Evolutionary conservation across 257 asterid genomes (phyloP).

Genomic region (Euphrasia confusa): DNA sequence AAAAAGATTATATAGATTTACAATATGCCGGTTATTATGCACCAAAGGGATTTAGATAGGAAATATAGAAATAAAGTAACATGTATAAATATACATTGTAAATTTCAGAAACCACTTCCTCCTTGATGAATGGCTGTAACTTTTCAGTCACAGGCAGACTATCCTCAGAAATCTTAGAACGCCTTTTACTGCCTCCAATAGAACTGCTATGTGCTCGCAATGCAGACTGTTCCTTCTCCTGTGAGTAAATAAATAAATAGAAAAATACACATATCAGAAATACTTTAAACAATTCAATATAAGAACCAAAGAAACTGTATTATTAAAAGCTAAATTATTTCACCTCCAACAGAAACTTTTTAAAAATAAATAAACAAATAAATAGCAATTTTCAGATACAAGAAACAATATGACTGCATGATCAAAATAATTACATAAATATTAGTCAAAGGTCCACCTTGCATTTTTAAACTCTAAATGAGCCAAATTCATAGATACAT

Average conservation of each 20-base stretch:
- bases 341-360: slow-evolving; percentile 1
- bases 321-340: slow-evolving; percentile 1
- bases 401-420: not conserved
- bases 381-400: not conserved
- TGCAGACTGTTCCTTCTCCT: slow-evolving; percentile 93
- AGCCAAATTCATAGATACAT: not conserved
- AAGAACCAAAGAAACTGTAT: not conserved
- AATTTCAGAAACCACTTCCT: slow-evolving; percentile 67
- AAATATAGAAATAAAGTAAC: slow-evolving; percentile 11
- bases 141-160: slow-evolving; percentile 39
- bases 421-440: not conserved
- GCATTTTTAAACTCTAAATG: not conserved
- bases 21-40: not conserved
- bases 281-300: slow-evolving; percentile 10
- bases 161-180: slow-evolving; percentile 47
- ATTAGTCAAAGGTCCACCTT: not conserved
- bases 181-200: slow-evolving; percentile 40
- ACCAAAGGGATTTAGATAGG: slow-evolving; percentile 2
- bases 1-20: not conserved
- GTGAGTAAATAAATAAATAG: slow-evolving; percentile 21
- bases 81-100: slow-evolving; percentile 56
- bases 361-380: not conserved
- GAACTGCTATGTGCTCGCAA: slow-evolving; percentile 95
- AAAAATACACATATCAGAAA: slow-evolving; percentile 6
- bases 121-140: slow-evolving; percentile 73